Base-by-base conservation (phyloP, 441 rosid genomes). In the Hura crepitans region DNA sequence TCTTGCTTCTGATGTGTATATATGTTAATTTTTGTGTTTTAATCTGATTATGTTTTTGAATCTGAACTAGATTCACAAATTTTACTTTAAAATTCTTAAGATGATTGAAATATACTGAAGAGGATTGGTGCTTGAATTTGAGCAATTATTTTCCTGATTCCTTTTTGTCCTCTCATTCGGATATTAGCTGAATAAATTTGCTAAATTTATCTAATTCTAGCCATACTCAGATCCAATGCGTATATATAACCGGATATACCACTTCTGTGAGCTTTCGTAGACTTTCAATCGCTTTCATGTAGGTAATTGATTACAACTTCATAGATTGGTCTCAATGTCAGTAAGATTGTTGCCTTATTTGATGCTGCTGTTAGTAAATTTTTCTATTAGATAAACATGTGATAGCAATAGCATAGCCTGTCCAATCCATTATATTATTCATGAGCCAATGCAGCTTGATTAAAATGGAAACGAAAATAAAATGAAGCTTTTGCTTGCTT, bases 41-140 rank as follows among this genome's bases (percentile, higher is more conserved):
- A 69, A 71, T 50, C 45, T 46, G 61, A 64, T 43, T 14, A 46
- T 66, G 39, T 3, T 61, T 17, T 15, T 1, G 45, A 66, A 51
- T 31, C 11, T 66, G 13, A 62, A 12, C 11, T 30, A 25, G 27
- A 5, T 45, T 18, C 46, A 6, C 2, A 25, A 25, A 30, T 65
- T 28, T 50, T 17, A 47, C 17, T 7, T 18, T 65, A 45, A 47
- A 18, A 49, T 30, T 30, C 0, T 2, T 65, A 17, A 30, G 57
- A 65, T 49, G 6, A 20, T 50, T 31, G 11, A 33, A 31, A 30
- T 49, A 15, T 65, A 4, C n/a, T n/a, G n/a, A n/a, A n/a, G n/a
- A 23, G 22, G 43, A 62, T 11, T 43, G n/a, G 49, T 23, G 7
- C 25, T 62, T 22, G 13, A 61, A 20, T 47, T 46, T 27, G 39